Percentiles rank a stretch among this genome's conserved stretches.
Conservation (phyloP, 495 filamentous ascomycete species). For the Tetracladium setigerum region DNA sequence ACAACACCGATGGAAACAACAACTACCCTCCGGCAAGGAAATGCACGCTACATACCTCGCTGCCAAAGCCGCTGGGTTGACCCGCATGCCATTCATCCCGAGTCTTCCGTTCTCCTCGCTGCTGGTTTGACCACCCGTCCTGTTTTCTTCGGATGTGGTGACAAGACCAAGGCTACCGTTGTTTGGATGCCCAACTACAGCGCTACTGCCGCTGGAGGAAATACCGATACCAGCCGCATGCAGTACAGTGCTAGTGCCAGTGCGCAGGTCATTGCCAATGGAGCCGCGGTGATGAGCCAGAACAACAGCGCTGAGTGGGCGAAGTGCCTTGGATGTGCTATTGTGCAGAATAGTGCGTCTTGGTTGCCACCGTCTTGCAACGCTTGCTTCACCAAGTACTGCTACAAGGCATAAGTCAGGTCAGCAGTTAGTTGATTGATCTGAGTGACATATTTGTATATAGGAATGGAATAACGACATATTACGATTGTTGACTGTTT, state of each 20-base stretch:
- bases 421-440: background rate
- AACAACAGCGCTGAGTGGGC: slow-evolving; percentile 22
- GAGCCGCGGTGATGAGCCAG: slow-evolving; percentile 28
- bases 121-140: slow-evolving; percentile 32
- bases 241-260: slow-evolving; percentile 29
- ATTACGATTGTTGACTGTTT: too few species aligned
- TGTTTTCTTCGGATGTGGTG: slow-evolving; percentile 39
- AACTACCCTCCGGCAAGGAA: slow-evolving; percentile 35
- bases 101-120: slow-evolving; percentile 23
- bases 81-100: slow-evolving; percentile 36
- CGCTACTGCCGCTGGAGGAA: slow-evolving; percentile 28
- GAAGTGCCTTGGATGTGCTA: slow-evolving; percentile 34
- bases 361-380: slow-evolving; percentile 25
- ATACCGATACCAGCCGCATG: slow-evolving; percentile 25
- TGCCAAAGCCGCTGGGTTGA: slow-evolving; percentile 21
- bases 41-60: slow-evolving; percentile 32
- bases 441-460: background rate
- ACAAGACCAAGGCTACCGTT: slow-evolving; percentile 25
- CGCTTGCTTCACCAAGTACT: slow-evolving; percentile 34
- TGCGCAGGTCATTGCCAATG: slow-evolving; percentile 34
- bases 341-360: slow-evolving; percentile 29
- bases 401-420: slow-evolving; percentile 13
- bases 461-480: background rate
- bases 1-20: slow-evolving; percentile 34
- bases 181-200: slow-evolving; percentile 36